Conservation (phyloP, 2,329 filamentous ascomycete genomes). For the Verticillium albo-atrum region DNA sequence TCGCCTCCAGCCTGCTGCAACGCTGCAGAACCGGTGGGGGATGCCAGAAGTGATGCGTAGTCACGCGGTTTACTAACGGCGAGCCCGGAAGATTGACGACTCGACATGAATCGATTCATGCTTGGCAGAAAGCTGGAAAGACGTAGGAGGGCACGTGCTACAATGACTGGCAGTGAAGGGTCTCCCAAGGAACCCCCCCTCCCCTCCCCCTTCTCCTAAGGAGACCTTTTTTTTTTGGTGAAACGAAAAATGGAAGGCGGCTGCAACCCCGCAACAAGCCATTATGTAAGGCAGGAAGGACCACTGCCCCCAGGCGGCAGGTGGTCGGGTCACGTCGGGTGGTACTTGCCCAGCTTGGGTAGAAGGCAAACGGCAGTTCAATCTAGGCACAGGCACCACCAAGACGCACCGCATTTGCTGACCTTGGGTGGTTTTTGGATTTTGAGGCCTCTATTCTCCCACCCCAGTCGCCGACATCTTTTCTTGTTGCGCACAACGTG, state of each 20-base stretch:
- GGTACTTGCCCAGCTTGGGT: not conserved
- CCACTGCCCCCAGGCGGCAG: not conserved
- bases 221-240: not conserved
- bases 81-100: not conserved
- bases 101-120: not conserved
- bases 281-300: not conserved
- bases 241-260: not conserved
- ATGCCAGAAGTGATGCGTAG: not conserved
- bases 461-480: no score
- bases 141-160: not conserved
- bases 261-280: not conserved
- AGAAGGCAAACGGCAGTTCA: not conserved
- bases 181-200: not conserved
- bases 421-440: no score
- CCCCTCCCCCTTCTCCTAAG: no score
- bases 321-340: not conserved
- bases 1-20: not conserved
- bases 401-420: no score
- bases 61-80: conserved; percentile 3
- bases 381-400: no score
- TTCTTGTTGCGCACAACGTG: no score
- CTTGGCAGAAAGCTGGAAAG: not conserved
- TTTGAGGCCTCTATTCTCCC: no score
- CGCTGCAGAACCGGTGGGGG: not conserved
- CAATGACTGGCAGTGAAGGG: not conserved